These are phyloP conservation scores for Colletotrichum trifolii DNA, from an alignment of 2,329 filamentous ascomycete species.

Conservation along the genomic window DNA sequence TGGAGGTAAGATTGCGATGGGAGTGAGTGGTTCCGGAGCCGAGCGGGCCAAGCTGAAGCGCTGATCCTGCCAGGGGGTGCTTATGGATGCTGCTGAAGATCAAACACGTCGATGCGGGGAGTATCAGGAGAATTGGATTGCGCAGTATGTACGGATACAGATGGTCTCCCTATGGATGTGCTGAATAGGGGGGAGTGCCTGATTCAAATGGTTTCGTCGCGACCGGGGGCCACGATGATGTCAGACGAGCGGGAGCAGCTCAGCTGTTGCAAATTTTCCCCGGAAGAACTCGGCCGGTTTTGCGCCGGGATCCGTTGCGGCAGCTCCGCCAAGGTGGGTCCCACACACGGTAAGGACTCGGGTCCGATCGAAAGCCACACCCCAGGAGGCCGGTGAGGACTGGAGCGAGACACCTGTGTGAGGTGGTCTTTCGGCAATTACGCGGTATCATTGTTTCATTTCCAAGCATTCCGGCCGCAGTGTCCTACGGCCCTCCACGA, in stretches of 20 bases:
- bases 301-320: slow-evolving; percentile 30
- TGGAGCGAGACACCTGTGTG: neutral
- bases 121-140: too few relatives aligned
- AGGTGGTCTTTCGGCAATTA: neutral
- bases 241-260: slow-evolving; percentile 13
- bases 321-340: slow-evolving; percentile 26
- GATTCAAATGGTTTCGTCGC: neutral
- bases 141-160: too few relatives aligned
- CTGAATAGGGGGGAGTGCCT: too few relatives aligned
- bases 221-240: slow-evolving; percentile 23
- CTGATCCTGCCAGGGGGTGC: slow-evolving; percentile 8
- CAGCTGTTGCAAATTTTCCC: slow-evolving; percentile 29
- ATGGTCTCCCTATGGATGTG: too few relatives aligned
- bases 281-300: slow-evolving; percentile 22
- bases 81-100: too few relatives aligned
- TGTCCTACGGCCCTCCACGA: neutral
- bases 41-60: neutral
- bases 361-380: slow-evolving; percentile 7
- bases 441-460: neutral
- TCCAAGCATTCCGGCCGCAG: neutral
- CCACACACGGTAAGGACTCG: neutral
- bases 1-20: neutral
- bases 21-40: neutral
- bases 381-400: neutral
- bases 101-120: too few relatives aligned